Percentiles rank a stretch among this genome's conserved stretches.
Evolutionary conservation across 306 rosid species (phyloP).

Genomic region (Vigna nakashimae): DNA sequence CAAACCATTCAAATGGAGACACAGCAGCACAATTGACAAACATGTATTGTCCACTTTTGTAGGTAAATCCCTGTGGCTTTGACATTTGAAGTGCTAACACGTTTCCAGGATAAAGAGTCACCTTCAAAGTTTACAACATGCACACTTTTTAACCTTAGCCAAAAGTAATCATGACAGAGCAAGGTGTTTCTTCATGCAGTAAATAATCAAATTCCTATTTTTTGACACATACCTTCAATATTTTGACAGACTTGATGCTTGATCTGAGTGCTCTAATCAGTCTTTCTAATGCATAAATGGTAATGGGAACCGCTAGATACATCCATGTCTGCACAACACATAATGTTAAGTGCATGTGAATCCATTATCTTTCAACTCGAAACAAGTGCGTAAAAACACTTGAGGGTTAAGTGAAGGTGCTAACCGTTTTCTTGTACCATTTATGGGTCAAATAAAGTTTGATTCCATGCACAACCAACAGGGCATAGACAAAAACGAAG

Average conservation of each 20-base stretch:
- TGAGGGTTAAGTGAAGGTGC: constrained; percentile 41
- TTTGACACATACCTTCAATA: constrained; percentile 46
- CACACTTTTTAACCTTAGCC: neutral
- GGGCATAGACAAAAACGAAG: constrained; percentile 64
- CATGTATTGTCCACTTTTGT: constrained; percentile 76
- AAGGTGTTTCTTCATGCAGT: constrained; percentile 1
- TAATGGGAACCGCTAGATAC: constrained; percentile 62
- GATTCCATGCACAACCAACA: constrained; percentile 67
- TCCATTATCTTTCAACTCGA: constrained; percentile 28
- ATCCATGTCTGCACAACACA: constrained; percentile 58
- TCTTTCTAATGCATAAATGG: constrained; percentile 56
- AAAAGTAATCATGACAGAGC: neutral
- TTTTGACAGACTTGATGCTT: constrained; percentile 54
- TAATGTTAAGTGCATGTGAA: constrained; percentile 7
- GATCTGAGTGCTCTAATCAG: constrained; percentile 59
- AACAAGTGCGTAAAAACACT: neutral
- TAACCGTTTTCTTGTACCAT: constrained; percentile 75
- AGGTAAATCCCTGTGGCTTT: constrained; percentile 65
- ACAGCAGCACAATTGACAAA: constrained; percentile 64
- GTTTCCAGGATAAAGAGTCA: constrained; percentile 68
- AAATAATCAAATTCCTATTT: constrained; percentile 22
- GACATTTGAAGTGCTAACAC: constrained; percentile 67
- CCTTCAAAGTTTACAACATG: constrained; percentile 55
- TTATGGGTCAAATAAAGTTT: constrained; percentile 60
- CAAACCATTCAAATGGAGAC: constrained; percentile 71